Conservation (phyloP, 2,329 filamentous ascomycete species). For the Hymenoscyphus scutula region DNA sequence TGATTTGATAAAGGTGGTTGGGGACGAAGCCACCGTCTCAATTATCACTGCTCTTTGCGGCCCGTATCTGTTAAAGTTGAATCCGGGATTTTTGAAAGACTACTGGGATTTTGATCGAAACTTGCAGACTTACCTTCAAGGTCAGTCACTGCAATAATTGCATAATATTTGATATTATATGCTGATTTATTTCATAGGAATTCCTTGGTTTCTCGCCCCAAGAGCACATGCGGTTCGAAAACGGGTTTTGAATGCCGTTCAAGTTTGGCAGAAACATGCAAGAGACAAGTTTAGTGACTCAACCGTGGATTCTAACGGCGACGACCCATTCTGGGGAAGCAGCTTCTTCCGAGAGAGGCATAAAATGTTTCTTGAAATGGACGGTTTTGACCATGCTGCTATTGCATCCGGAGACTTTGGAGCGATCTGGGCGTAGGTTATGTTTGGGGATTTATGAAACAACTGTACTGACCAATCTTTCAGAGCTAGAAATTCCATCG, state of each 20-base stretch:
- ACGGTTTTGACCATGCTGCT: neutral
- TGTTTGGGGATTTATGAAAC: too few relatives aligned
- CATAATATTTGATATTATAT: too few relatives aligned
- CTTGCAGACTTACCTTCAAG: slow-evolving; percentile 4
- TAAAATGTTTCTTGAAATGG: slow-evolving; percentile 7
- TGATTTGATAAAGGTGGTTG: neutral
- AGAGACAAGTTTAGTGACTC: neutral
- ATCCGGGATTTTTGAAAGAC: neutral
- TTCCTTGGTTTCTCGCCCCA: slow-evolving; percentile 6
- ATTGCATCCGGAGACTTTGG: slow-evolving; percentile 1
- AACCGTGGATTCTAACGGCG: neutral
- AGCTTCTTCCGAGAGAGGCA: slow-evolving; percentile 3
- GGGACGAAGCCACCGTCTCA: neutral
- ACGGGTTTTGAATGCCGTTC: neutral
- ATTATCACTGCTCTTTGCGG: slow-evolving; percentile 3
- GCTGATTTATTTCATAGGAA: neutral
- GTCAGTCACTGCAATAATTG: too few relatives aligned
- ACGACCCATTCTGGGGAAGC: slow-evolving; percentile 2
- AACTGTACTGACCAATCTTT: too few relatives aligned
- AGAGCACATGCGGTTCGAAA: neutral
- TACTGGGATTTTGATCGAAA: slow-evolving; percentile 4
- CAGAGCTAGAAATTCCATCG: neutral
- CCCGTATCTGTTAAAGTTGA: neutral
- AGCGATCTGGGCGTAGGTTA: neutral
- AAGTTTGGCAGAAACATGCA: neutral